phyloP scores from a whole-genome alignment of 768 basidiomycete genomes.

The Gloeopeniophorella convolvens region DNA sequence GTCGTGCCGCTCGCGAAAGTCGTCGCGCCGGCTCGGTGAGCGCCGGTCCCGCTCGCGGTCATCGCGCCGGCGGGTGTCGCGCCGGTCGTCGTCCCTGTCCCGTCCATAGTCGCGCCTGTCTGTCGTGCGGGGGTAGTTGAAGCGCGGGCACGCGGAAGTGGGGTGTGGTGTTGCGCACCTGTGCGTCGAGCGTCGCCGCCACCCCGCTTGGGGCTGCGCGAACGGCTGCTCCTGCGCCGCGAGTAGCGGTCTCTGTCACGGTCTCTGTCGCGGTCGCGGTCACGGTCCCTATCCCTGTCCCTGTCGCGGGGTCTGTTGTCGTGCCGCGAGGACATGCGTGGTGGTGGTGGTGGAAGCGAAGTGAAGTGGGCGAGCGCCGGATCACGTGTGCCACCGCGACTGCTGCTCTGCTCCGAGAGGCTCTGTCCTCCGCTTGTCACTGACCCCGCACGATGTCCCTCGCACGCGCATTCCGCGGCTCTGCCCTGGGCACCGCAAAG shows the following conservation, averaged over 20 bases:
- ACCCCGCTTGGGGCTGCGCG: slow-evolving; percentile 21
- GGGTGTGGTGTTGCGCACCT: slow-evolving; percentile 7
- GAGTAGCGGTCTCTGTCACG: slow-evolving; percentile 19
- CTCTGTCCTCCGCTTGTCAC: not conserved
- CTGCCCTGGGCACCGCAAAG: not conserved
- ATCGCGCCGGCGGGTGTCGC: slow-evolving; percentile 18
- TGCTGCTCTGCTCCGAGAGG: no score
- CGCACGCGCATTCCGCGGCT: not conserved
- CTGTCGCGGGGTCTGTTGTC: slow-evolving; percentile 28
- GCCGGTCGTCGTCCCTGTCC: slow-evolving; percentile 17
- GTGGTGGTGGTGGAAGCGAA: not conserved
- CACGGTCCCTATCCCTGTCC: slow-evolving; percentile 17
- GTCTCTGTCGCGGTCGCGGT: slow-evolving; percentile 17
- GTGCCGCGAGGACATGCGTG: slow-evolving; percentile 29
- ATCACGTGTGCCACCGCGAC: slow-evolving; percentile 19
- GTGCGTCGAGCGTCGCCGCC: slow-evolving; percentile 16
- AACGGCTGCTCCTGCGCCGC: slow-evolving; percentile 22
- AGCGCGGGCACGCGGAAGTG: no score
- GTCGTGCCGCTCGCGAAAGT: slow-evolving; percentile 14
- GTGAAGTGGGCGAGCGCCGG: not conserved
- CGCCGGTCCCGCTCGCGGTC: slow-evolving; percentile 8
- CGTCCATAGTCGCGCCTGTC: slow-evolving; percentile 18
- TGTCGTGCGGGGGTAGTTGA: no score
- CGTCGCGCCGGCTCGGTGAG: slow-evolving; percentile 25
- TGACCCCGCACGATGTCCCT: no score